Conservation (phyloP, 1,139 yeast genomes). For the Geotrichum carabidarum region DNA sequence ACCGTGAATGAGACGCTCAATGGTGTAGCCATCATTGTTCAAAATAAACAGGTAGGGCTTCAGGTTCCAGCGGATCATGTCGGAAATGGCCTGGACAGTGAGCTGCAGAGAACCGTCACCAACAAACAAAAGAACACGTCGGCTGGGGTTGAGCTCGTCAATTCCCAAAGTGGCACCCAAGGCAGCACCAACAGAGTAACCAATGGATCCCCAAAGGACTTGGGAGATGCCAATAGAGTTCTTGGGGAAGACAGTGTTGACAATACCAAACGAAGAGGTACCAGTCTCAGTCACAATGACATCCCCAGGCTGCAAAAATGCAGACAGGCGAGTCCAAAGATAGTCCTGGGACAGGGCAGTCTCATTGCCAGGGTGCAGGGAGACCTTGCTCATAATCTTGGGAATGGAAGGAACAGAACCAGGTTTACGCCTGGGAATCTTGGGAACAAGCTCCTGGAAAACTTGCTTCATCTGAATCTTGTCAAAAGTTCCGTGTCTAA, state of each 20-base stretch:
- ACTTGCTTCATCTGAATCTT: constrained; percentile 74
- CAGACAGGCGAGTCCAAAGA: constrained; percentile 72
- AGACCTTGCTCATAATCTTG: constrained; percentile 21
- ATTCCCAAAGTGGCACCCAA: constrained; percentile 84
- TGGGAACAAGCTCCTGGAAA: constrained; percentile 44
- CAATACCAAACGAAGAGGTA: constrained; percentile 83
- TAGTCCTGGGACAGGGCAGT: constrained; percentile 63
- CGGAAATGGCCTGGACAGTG: constrained; percentile 81
- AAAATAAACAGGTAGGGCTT: constrained; percentile 77
- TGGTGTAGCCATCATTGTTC: constrained; percentile 84
- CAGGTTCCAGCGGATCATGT: constrained; percentile 73
- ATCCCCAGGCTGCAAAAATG: constrained; percentile 76
- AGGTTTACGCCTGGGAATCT: constrained; percentile 16
- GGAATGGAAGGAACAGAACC: constrained; percentile 25
- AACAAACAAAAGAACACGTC: constrained; percentile 73
- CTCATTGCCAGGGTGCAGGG: constrained; percentile 23
- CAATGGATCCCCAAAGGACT: constrained; percentile 88
- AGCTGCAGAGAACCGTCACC: constrained; percentile 90
- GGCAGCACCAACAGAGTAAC: constrained; percentile 80
- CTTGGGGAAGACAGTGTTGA: constrained; percentile 71
- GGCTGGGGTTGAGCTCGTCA: constrained; percentile 60
- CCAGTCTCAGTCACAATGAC: constrained; percentile 82
- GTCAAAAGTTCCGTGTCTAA: constrained; percentile 62
- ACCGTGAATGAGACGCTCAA: constrained; percentile 85
- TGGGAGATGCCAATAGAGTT: constrained; percentile 75